phyloP scores from a whole-genome alignment of 306 rosid species.

The Citrullus amarus region DNA sequence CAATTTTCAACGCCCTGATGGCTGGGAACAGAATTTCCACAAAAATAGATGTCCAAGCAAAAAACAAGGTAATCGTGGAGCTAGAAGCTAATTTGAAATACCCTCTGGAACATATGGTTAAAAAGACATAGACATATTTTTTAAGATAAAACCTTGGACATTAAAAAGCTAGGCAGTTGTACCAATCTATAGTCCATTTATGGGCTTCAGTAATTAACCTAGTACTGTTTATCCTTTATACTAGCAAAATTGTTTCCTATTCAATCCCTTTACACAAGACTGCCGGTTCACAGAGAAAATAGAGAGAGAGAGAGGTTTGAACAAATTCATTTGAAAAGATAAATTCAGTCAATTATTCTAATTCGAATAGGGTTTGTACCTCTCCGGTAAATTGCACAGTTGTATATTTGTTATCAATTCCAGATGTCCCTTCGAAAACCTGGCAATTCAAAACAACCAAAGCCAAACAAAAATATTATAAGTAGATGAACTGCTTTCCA shows the following conservation, averaged over 20 bases:
- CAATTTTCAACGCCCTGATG: neutral
- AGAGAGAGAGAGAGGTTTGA: neutral
- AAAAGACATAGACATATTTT: neutral
- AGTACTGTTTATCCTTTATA: neutral
- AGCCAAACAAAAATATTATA: conserved; percentile 2
- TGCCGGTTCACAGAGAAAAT: neutral
- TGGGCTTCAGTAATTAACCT: neutral
- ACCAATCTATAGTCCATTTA: neutral
- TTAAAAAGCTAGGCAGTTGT: neutral
- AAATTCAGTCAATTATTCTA: neutral
- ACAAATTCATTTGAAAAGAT: neutral
- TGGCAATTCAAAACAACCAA: conserved; percentile 16
- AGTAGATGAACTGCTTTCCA: neutral
- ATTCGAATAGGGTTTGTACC: conserved; percentile 28
- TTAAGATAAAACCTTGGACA: neutral
- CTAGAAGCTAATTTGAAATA: neutral
- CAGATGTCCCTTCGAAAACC: conserved; percentile 99
- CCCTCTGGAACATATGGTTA: neutral
- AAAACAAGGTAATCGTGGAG: neutral
- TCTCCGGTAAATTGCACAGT: conserved; percentile 99
- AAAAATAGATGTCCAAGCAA: neutral
- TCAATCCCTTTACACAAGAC: neutral
- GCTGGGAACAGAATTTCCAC: neutral
- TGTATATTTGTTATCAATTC: conserved; percentile 93
- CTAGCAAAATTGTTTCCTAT: neutral